These are phyloP conservation scores for Tylopilus vinaceipallidus DNA, from an alignment of 768 basidiomycete genomes.

Conservation along the genomic window DNA sequence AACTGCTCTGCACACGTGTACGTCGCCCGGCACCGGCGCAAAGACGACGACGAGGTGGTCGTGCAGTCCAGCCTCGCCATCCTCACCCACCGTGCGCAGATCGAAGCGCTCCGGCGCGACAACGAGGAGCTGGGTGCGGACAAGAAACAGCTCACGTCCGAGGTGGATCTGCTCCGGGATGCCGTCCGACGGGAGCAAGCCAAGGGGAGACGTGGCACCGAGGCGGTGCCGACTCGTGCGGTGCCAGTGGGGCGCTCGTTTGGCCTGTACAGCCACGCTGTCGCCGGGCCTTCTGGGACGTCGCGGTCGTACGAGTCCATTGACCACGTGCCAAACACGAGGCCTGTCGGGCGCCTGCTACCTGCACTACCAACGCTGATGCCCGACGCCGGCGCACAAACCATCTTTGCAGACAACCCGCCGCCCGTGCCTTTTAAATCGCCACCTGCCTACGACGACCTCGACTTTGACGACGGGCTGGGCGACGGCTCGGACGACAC, in stretches of 20 bases:
- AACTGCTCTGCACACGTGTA: slow-evolving; percentile 62
- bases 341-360: neutral
- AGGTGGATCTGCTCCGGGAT: slow-evolving; percentile 18
- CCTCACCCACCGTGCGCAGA: slow-evolving; percentile 41
- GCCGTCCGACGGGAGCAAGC: slow-evolving; percentile 14
- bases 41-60: slow-evolving; percentile 34
- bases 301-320: neutral
- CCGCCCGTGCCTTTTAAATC: slow-evolving; percentile 20
- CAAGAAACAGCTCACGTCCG: slow-evolving; percentile 27
- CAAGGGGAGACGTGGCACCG: neutral
- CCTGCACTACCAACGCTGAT: neutral
- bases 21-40: slow-evolving; percentile 30
- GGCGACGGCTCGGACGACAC: slow-evolving; percentile 1
- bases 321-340: neutral
- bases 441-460: slow-evolving; percentile 12
- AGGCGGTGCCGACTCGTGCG: neutral
- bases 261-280: slow-evolving; percentile 16
- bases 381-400: slow-evolving; percentile 12
- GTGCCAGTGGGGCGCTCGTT: neutral
- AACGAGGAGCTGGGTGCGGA: slow-evolving; percentile 27
- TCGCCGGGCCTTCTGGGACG: slow-evolving; percentile 24
- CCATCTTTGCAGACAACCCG: slow-evolving; percentile 28
- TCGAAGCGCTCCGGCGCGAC: slow-evolving; percentile 36
- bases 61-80: slow-evolving; percentile 51
- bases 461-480: neutral